These are phyloP conservation scores for Colletotrichum tropicicola DNA, from an alignment of 2,329 filamentous ascomycete genomes.

Conservation along the genomic window DNA sequence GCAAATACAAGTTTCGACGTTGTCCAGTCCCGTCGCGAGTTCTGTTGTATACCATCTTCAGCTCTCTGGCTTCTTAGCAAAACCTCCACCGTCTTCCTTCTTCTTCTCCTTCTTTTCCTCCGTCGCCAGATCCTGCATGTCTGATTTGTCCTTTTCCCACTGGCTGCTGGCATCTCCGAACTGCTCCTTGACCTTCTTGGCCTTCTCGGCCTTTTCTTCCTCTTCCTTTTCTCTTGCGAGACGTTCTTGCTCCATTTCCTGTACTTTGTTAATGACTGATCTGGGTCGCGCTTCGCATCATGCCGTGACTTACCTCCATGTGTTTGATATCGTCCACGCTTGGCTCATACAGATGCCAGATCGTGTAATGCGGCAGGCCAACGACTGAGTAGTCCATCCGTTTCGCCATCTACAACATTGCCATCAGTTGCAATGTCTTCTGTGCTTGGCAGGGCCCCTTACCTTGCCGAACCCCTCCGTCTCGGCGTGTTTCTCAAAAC, in stretches of 20 bases:
- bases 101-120: conserved; percentile 56
- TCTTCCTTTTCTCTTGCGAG: conserved; percentile 84
- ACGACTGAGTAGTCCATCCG: conserved; percentile 96
- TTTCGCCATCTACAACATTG: conserved; percentile 81
- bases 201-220: conserved; percentile 74
- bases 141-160: conserved; percentile 90
- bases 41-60: not conserved
- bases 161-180: conserved; percentile 81
- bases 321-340: conserved; percentile 96
- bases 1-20: no score
- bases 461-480: conserved; percentile 99
- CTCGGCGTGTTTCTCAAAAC: conserved; percentile 98
- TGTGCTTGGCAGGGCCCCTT: conserved; percentile 35
- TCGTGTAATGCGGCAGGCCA: conserved; percentile 95
- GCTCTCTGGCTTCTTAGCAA: conserved; percentile 12
- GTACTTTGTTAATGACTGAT: conserved; percentile 32
- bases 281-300: not conserved
- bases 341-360: conserved; percentile 99
- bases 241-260: conserved; percentile 94
- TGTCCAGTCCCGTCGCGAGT: no score
- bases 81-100: conserved; percentile 8
- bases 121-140: conserved; percentile 74
- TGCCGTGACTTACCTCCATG: conserved; percentile 74
- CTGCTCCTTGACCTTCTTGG: conserved; percentile 81
- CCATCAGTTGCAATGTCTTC: conserved; percentile 15